Evolutionary conservation across 192 early-diverging fungal genomes (phyloP), one percentile per base, ranked within the genome.

Genomic region (Coemansia sp.): DNA sequence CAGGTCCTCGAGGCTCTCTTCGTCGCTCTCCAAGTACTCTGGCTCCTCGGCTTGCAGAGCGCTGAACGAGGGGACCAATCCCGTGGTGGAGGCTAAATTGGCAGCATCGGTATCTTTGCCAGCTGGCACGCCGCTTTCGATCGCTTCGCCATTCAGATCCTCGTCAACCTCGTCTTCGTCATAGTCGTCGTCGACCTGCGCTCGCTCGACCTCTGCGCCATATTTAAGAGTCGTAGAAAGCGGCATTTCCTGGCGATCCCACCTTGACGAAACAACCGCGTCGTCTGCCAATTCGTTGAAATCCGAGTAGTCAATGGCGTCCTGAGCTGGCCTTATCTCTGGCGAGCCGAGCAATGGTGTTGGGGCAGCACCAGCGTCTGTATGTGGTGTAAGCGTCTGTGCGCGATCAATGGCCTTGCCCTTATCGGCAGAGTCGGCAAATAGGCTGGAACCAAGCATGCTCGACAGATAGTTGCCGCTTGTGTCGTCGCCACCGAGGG

Each of bases 221-320:
- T 62, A 61, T 13, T 60, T 67, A n/a, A 72, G 46, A 11, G n/a
- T 36, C 46, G 58, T 45, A n/a, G 52, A 29, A 47, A 53, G 20
- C 16, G 46, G 51, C 9, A 34, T 34, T 11, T 5, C 20, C 49
- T 56, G 54, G 3, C 32, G 36, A 34, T 58, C 28, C 70, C 64
- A 72, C 18, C 48, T 68, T 25, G 39, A 60, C 19, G 69, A 50
- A 7, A 62, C 73, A 71, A 82, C 36, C 50, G 74, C 69, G 45
- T 94, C 91, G 1, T 92, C 88, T 3, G 86, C 88, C 18, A 89
- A 65, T 55, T 95, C 93, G 61, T 92, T 84, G 63, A 90, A 87
- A 54, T 91, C 90, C 0, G 89, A 92, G 67, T 84, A 95, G 71
- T 95, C 92, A 2, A 93, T 74, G 1, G 92, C 92, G 69, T 92